Evolutionary conservation across 805 yeast genomes (phyloP).

Genomic region (Martiniozyma abietophila): DNA sequence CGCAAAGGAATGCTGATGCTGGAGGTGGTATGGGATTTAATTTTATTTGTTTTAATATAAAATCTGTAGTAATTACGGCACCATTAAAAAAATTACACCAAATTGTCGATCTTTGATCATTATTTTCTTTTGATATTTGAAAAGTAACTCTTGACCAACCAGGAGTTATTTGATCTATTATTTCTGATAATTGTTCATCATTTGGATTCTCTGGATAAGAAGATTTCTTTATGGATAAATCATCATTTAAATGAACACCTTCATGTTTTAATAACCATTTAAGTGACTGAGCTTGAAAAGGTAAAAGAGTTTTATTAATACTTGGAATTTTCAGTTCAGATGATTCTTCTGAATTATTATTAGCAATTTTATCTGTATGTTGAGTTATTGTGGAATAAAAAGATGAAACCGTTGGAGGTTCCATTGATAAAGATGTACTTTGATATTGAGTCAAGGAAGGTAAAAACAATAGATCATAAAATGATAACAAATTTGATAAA

Average conservation of each 20-base stretch:
- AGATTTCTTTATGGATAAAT: conserved; percentile 11
- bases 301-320: conserved; percentile 19
- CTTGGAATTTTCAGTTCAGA: conserved; percentile 11
- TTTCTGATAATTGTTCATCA: conserved; percentile 20
- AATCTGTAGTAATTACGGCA: conserved; percentile 30
- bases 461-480: conserved; percentile 10
- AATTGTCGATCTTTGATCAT: conserved; percentile 1
- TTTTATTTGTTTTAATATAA: conserved; percentile 21
- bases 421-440: conserved; percentile 6
- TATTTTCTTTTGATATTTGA: not conserved
- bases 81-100: conserved; percentile 49
- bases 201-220: conserved; percentile 6
- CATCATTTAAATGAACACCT: conserved; percentile 24
- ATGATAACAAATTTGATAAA: conserved; percentile 13
- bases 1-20: conserved; percentile 68
- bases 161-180: conserved; percentile 36
- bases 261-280: conserved; percentile 50
- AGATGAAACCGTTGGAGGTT: conserved; percentile 21
- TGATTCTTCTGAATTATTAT: conserved; percentile 2
- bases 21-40: conserved; percentile 12
- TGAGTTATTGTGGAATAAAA: conserved; percentile 45
- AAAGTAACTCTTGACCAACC: conserved; percentile 39
- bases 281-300: conserved; percentile 46
- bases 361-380: conserved; percentile 27
- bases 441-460: conserved; percentile 19